Conservation (phyloP, 2,329 filamentous ascomycete species). For the Scorias spongiosa region DNA sequence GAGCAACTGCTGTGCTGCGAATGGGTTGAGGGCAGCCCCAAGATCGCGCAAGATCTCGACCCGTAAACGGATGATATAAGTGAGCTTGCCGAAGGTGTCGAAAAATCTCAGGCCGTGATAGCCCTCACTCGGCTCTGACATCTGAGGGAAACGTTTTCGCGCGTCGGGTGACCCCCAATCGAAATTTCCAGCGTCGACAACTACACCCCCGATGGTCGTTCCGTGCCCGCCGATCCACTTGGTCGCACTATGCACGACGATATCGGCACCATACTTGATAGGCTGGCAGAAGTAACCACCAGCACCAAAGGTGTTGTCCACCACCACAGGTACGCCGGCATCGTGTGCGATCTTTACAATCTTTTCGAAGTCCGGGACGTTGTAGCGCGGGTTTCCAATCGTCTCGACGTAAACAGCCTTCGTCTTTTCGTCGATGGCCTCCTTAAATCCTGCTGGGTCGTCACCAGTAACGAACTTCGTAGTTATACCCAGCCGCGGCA, state of each 20-base stretch:
- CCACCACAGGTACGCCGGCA: constrained; percentile 44
- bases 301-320: constrained; percentile 91
- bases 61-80: constrained; percentile 71
- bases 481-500: constrained; percentile 71
- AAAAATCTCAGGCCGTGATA: constrained; percentile 92
- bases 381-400: constrained; percentile 88
- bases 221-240: constrained; percentile 97
- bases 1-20: constrained; percentile 81
- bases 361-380: constrained; percentile 77
- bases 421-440: constrained; percentile 79
- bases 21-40: constrained; percentile 70
- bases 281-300: constrained; percentile 78
- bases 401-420: constrained; percentile 87
- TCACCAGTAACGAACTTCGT: constrained; percentile 83
- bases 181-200: constrained; percentile 82
- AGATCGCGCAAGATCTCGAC: constrained; percentile 85
- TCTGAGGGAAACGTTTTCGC: constrained; percentile 65
- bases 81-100: constrained; percentile 72
- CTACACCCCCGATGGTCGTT: constrained; percentile 68
- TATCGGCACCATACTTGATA: constrained; percentile 82
- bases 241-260: constrained; percentile 84
- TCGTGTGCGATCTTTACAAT: constrained; percentile 69
- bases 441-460: constrained; percentile 60
- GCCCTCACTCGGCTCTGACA: constrained; percentile 73
- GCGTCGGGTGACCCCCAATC: constrained; percentile 75